Conservation (phyloP, 805 yeast genomes). For the Cyberlindnera galapagoensis region DNA sequence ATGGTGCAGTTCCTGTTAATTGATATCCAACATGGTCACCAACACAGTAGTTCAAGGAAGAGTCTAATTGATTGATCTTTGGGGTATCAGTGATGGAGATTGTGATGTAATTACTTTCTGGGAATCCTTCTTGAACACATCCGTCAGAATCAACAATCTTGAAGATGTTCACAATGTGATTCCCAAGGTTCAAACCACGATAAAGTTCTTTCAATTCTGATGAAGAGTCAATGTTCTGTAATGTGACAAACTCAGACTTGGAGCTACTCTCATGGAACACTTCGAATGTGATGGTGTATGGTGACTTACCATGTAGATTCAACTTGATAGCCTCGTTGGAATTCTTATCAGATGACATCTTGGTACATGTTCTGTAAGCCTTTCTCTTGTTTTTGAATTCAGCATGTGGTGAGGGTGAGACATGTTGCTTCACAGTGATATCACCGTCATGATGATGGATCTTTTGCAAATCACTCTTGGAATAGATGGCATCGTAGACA, state of each 20-base stretch:
- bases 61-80: slow-evolving; percentile 41
- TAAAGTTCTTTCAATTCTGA: slow-evolving; percentile 39
- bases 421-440: slow-evolving; percentile 41
- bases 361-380: slow-evolving; percentile 44
- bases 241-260: slow-evolving; percentile 37
- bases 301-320: slow-evolving; percentile 50
- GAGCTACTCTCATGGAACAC: slow-evolving; percentile 58
- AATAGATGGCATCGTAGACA: slow-evolving; percentile 61
- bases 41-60: slow-evolving; percentile 64
- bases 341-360: slow-evolving; percentile 29
- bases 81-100: slow-evolving; percentile 76
- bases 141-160: slow-evolving; percentile 64
- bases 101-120: slow-evolving; percentile 37
- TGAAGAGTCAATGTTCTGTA: slow-evolving; percentile 36
- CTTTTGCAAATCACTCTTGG: slow-evolving; percentile 30
- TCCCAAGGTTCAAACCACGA: slow-evolving; percentile 58
- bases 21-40: slow-evolving; percentile 83
- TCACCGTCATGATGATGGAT: slow-evolving; percentile 25
- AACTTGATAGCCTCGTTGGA: slow-evolving; percentile 48
- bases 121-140: slow-evolving; percentile 45
- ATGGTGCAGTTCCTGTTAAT: slow-evolving; percentile 75
- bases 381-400: slow-evolving; percentile 41
- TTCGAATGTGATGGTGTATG: slow-evolving; percentile 52
- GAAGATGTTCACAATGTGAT: slow-evolving; percentile 52
- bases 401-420: slow-evolving; percentile 58